Conservation (phyloP, 306 rosid genomes). For the Trifolium repens region DNA sequence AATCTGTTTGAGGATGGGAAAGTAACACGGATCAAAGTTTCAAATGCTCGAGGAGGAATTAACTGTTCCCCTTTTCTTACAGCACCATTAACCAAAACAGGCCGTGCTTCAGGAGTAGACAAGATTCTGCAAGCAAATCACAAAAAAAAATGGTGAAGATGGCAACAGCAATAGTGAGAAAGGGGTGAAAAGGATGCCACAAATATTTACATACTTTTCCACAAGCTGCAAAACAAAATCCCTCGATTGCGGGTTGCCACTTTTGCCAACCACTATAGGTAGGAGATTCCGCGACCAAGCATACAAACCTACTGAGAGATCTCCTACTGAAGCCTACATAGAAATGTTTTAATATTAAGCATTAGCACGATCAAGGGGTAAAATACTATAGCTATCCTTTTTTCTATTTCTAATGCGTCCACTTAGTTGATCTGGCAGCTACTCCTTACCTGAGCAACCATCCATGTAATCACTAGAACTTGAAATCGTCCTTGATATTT, state of each 20-base stretch:
- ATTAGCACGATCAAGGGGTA: constrained; percentile 3
- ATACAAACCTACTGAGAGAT: constrained; percentile 80
- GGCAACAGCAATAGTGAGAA: constrained; percentile 4
- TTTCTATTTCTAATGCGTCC: constrained; percentile 1
- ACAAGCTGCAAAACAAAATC: constrained; percentile 86
- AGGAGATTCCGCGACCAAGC: constrained; percentile 84
- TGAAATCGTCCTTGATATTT: constrained; percentile 94
- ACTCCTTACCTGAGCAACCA: constrained; percentile 75
- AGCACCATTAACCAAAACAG: constrained; percentile 67
- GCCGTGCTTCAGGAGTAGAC: constrained; percentile 81
- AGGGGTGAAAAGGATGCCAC: background rate
- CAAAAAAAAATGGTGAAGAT: constrained; percentile 11
- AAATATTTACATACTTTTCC: constrained; percentile 64
- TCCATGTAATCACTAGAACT: constrained; percentile 80
- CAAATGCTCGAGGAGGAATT: constrained; percentile 80
- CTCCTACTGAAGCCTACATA: constrained; percentile 75
- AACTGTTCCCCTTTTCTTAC: constrained; percentile 90
- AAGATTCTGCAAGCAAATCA: constrained; percentile 66
- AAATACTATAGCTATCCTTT: background rate
- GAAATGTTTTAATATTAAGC: constrained; percentile 16
- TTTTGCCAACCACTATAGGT: constrained; percentile 72
- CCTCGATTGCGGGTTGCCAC: constrained; percentile 81
- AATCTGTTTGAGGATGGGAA: constrained; percentile 84
- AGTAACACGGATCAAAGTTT: constrained; percentile 69
- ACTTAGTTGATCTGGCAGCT: constrained; percentile 23